Evolutionary conservation across 345 rosid species (phyloP), one percentile per base, ranked within the genome.

Genomic region (Trapa bicornis): DNA sequence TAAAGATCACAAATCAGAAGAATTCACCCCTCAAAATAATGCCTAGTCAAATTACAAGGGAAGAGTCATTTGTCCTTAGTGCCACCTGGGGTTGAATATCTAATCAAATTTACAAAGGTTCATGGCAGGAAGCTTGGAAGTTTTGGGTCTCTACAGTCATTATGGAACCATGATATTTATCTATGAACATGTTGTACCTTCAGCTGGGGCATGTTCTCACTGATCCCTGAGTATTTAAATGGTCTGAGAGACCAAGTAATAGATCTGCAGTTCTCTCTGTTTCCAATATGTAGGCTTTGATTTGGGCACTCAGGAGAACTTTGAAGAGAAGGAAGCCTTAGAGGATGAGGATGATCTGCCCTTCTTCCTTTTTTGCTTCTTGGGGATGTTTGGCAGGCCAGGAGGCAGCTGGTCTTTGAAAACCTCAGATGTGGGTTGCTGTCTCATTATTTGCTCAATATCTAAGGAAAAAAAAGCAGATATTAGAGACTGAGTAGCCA

Each of bases 281-380:
- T 57, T 80, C 85, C 47, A 64, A 56, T 48, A 74, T 42, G 76
- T 35, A 43, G 80, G 61, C 69, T 74, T 80, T 0, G 75, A 16
- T 68, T 79, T 84, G 16, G 79, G n/a, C 58, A 74, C 42, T 58
- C 77, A 62, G 15, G 80, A 75, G 48, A 78, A 67, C 75, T 68
- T 79, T 17, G 77, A 68, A 0, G 75, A 54, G 14, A 81, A 77
- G 14, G 85, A 79, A 4, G 81, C 72, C 72, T 75, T 76, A 6
- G 85, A 74, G 60, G 88, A 71, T 16, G 81, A 71, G 65, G 71
- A 43, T 6, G 71, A 52, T 39, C 74, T 66, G 75, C 79, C 81
- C 82, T 82, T 85, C 72, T 77, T 83, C 69, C 86, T 69, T 71
- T 70, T 85, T 11, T 76, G 70, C 66, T 80, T 83, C 81, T 83